These are phyloP conservation scores for Pseudogymnoascus sp. DNA, from an alignment of 2,329 filamentous ascomycete genomes.

Conservation along the genomic window DNA sequence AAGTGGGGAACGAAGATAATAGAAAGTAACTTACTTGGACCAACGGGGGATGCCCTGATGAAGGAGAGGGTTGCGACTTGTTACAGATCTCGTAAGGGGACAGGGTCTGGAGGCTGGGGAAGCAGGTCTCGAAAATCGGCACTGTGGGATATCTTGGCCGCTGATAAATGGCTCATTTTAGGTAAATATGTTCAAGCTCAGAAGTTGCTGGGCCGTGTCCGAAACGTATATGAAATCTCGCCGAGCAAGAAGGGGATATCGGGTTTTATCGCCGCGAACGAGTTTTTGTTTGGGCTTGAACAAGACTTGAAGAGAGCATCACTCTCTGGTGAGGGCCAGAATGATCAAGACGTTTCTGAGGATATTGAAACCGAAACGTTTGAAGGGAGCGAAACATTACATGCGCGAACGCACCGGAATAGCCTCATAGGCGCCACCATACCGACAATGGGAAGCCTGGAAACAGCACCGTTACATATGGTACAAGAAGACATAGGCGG, in stretches of 20 bases:
- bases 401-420: slow-evolving; percentile 44
- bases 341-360: slow-evolving; percentile 25
- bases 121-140: slow-evolving; percentile 75
- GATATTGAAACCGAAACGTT: slow-evolving; percentile 34
- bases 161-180: slow-evolving; percentile 75
- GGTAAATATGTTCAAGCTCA: slow-evolving; percentile 73
- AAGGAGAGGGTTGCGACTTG: slow-evolving; percentile 81
- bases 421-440: slow-evolving; percentile 45
- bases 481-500: neutral
- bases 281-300: slow-evolving; percentile 47
- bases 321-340: slow-evolving; percentile 23
- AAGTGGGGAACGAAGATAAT: slow-evolving; percentile 76
- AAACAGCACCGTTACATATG: slow-evolving; percentile 42
- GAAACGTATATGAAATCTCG: slow-evolving; percentile 45
- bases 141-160: slow-evolving; percentile 77
- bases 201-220: slow-evolving; percentile 65
- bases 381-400: slow-evolving; percentile 50
- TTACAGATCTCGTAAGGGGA: slow-evolving; percentile 66
- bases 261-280: slow-evolving; percentile 43
- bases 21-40: slow-evolving; percentile 68
- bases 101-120: slow-evolving; percentile 61
- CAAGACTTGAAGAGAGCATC: slow-evolving; percentile 27
- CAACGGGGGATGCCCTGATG: slow-evolving; percentile 71
- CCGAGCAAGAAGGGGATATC: slow-evolving; percentile 44
- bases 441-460: slow-evolving; percentile 36